Conservation (phyloP, 1,284 basidiomycete genomes). For the Cryptococcus sp. region DNA sequence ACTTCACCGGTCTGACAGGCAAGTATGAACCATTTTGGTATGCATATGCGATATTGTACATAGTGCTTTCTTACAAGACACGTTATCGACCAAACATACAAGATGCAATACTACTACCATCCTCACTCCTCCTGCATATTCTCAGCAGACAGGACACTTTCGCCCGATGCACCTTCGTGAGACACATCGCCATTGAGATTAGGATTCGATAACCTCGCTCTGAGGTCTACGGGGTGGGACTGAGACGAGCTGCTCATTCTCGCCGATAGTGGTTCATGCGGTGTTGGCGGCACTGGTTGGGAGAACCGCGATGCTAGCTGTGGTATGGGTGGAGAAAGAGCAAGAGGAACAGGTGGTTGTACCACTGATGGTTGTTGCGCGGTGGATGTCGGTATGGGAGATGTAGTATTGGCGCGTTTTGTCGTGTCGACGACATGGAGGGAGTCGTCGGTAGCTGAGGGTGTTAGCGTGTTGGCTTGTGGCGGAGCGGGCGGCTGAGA, state of each 20-base stretch:
- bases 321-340: neutral
- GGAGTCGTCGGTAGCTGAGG: neutral
- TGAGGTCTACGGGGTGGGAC: neutral
- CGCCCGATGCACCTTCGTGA: neutral
- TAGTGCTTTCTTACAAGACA: no score
- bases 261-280: constrained; percentile 2
- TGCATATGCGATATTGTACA: no score
- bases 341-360: neutral
- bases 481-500: neutral
- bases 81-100: no score
- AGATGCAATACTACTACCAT: no score
- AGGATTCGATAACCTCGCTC: neutral
- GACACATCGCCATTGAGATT: neutral
- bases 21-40: no score
- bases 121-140: no score
- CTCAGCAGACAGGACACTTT: neutral
- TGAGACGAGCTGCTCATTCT: neutral
- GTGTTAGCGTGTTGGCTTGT: neutral
- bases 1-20: no score
- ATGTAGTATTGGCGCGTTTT: neutral
- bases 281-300: neutral
- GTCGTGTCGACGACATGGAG: no score
- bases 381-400: neutral
- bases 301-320: neutral
- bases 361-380: neutral